Percentiles rank a stretch among this genome's conserved stretches.
phyloP scores from a whole-genome alignment of 2,329 filamentous ascomycete species.

The Pseudohalonectria lignicola region DNA sequence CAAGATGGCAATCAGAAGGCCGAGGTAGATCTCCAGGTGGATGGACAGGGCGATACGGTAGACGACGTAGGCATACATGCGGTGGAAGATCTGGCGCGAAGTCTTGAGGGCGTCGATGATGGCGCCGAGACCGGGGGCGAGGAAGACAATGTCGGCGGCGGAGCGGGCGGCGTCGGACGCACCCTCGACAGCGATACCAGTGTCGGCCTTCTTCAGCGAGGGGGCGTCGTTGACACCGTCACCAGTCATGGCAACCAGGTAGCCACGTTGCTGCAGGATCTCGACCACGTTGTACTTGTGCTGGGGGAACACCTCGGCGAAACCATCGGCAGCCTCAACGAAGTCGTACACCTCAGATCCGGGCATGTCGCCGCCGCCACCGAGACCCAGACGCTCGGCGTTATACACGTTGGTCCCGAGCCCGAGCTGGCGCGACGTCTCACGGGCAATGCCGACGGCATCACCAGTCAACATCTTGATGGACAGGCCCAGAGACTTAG shows the following conservation, averaged over 20 bases:
- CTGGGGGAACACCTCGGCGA: constrained; percentile 88
- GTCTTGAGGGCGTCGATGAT: constrained; percentile 92
- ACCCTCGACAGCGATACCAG: constrained; percentile 89
- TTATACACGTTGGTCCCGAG: constrained; percentile 92
- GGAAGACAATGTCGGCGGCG: constrained; percentile 87
- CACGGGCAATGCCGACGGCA: constrained; percentile 83
- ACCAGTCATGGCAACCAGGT: constrained; percentile 92
- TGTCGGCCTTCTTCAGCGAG: constrained; percentile 91
- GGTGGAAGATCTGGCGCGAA: constrained; percentile 89
- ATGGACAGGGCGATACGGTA: constrained; percentile 90
- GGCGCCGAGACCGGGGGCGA: constrained; percentile 80
- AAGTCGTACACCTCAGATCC: constrained; percentile 92
- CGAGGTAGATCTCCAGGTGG: constrained; percentile 84
- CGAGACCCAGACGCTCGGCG: constrained; percentile 81
- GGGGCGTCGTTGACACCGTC: constrained; percentile 92
- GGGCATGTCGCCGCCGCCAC: constrained; percentile 84
- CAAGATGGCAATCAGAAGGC: constrained; percentile 82
- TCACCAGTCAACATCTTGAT: constrained; percentile 97
- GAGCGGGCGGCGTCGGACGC: constrained; percentile 84
- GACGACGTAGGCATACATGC: constrained; percentile 93
- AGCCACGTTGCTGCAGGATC: constrained; percentile 86
- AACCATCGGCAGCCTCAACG: constrained; percentile 89
- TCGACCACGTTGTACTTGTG: constrained; percentile 94
- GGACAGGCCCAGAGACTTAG: constrained; percentile 75
- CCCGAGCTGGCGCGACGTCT: constrained; percentile 84